Percentiles rank a stretch among this genome's conserved stretches.
These are phyloP conservation scores for Globisporangium mamillatum DNA, from an alignment of 352 stramenopile genomes.

Conservation along the genomic window DNA sequence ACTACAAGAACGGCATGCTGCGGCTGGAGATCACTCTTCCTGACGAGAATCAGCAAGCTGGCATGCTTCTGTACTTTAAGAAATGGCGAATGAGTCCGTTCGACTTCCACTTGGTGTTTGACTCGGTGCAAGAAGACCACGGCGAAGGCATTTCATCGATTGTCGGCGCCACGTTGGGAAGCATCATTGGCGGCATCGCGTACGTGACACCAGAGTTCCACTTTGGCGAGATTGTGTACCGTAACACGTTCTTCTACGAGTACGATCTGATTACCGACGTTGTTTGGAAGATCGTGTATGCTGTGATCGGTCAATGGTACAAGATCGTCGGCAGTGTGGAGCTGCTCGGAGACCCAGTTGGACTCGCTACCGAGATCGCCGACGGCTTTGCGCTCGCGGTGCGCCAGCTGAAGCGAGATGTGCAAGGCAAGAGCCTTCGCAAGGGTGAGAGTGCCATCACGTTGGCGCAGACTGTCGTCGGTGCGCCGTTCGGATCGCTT, in stretches of 20 bases:
- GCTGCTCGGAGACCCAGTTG: slow-evolving; percentile 79
- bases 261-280: slow-evolving; percentile 82
- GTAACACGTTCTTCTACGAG: slow-evolving; percentile 83
- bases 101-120: slow-evolving; percentile 81
- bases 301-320: slow-evolving; percentile 84
- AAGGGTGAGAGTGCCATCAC: slow-evolving; percentile 83
- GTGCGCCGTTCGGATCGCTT: slow-evolving; percentile 67
- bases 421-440: slow-evolving; percentile 68
- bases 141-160: slow-evolving; percentile 80
- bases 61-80: slow-evolving; percentile 84
- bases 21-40: slow-evolving; percentile 48
- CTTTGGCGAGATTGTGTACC: slow-evolving; percentile 69
- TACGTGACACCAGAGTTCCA: slow-evolving; percentile 82
- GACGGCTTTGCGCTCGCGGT: slow-evolving; percentile 79
- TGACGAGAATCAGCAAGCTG: slow-evolving; percentile 38
- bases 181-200: slow-evolving; percentile 85
- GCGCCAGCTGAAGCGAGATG: slow-evolving; percentile 79
- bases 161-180: slow-evolving; percentile 77
- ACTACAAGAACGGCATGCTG: slow-evolving; percentile 62
- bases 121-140: slow-evolving; percentile 74
- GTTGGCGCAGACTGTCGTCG: slow-evolving; percentile 78
- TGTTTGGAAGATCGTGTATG: slow-evolving; percentile 66
- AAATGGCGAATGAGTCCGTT: slow-evolving; percentile 65
- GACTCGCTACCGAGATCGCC: slow-evolving; percentile 81
- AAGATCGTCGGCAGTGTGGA: slow-evolving; percentile 88